Percentiles rank a stretch among this genome's conserved stretches.
These are phyloP conservation scores for Orbilia quercus DNA, from an alignment of 2,329 filamentous ascomycete genomes.

Conservation along the genomic window DNA sequence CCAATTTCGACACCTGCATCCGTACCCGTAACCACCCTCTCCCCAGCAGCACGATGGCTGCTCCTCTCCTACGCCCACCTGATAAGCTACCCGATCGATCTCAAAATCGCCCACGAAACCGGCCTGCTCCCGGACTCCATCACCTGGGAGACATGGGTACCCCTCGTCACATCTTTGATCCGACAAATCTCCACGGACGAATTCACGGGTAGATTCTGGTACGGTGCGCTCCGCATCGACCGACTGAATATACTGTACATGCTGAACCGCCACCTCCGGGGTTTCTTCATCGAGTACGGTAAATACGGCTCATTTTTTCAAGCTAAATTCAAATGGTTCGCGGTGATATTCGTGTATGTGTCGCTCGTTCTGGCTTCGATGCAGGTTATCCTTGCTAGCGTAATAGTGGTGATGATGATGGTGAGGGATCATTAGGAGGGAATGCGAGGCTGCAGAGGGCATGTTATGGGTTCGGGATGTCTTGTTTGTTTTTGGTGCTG, in stretches of 20 bases:
- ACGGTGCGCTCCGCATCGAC: constrained; percentile 12
- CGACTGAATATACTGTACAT: constrained; percentile 13
- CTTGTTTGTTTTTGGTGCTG: background rate
- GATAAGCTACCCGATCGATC: constrained; percentile 62
- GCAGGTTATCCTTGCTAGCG: constrained; percentile 9
- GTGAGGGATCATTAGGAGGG: background rate
- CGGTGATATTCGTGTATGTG: constrained; percentile 9
- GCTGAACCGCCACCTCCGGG: background rate
- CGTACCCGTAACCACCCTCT: background rate
- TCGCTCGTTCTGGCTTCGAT: constrained; percentile 10
- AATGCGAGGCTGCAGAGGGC: background rate
- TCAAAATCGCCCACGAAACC: constrained; percentile 61
- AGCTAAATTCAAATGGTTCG: constrained; percentile 19
- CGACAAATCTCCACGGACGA: background rate
- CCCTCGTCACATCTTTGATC: background rate
- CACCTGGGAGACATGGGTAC: constrained; percentile 5
- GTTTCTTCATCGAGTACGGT: constrained; percentile 11
- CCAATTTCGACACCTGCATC: background rate
- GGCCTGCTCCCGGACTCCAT: constrained; percentile 59
- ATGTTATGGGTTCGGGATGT: background rate
- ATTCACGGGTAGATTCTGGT: constrained; percentile 17
- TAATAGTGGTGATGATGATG: background rate
- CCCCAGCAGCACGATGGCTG: constrained; percentile 61
- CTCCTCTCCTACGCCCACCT: constrained; percentile 62
- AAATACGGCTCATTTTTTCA: constrained; percentile 22